Conservation (phyloP, 192 early-diverging fungal genomes). For the Umbelopsis vinacea region DNA sequence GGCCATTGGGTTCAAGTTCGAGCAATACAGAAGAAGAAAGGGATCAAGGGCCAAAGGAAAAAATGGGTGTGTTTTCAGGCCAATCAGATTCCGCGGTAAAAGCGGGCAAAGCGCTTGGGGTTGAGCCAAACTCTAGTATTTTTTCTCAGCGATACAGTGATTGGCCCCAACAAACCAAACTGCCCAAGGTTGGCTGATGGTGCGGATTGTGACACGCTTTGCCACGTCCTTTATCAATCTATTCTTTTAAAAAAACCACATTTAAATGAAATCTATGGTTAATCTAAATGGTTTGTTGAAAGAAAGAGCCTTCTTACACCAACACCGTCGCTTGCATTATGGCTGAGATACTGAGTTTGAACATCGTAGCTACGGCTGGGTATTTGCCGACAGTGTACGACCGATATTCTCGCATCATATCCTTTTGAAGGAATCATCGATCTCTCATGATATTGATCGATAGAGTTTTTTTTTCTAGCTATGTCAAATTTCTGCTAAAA, state of each 20-base stretch:
- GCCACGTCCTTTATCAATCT: too few relatives aligned
- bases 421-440: background rate
- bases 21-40: slow-evolving; percentile 14
- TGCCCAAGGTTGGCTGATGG: too few relatives aligned
- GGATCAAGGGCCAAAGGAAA: slow-evolving; percentile 2
- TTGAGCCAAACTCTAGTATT: background rate
- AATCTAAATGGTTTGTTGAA: too few relatives aligned
- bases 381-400: too few relatives aligned
- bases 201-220: too few relatives aligned
- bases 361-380: too few relatives aligned
- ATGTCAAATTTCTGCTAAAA: too few relatives aligned
- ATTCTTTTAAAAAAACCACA: too few relatives aligned
- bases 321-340: too few relatives aligned
- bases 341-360: too few relatives aligned
- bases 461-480: background rate
- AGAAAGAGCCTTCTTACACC: too few relatives aligned
- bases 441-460: background rate
- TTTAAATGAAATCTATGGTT: too few relatives aligned
- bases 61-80: background rate
- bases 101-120: slow-evolving; percentile 5
- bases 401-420: background rate
- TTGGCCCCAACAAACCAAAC: background rate
- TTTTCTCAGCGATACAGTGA: background rate
- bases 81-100: background rate
- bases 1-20: slow-evolving; percentile 4